phyloP scores from a whole-genome alignment of 1,284 basidiomycete species.

The Marasmius oreades region DNA sequence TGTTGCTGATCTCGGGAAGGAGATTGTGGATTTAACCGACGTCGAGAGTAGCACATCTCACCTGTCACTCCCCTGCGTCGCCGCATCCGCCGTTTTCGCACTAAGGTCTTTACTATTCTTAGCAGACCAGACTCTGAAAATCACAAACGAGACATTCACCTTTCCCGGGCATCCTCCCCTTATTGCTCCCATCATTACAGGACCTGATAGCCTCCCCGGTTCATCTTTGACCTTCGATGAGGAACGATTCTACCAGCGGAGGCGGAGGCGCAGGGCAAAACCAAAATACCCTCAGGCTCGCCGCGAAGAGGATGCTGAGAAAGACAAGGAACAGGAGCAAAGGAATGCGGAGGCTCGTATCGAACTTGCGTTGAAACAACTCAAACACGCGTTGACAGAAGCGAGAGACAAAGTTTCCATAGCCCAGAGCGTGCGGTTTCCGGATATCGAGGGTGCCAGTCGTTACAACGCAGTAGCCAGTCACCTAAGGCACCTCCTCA shows the following conservation, averaged over 20 bases:
- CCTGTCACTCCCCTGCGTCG: not conserved
- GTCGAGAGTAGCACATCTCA: not conserved
- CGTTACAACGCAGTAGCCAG: not conserved
- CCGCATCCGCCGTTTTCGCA: not conserved
- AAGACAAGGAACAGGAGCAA: not conserved
- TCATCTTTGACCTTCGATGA: too few relatives aligned
- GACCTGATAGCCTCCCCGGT: not conserved
- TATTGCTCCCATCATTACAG: not conserved
- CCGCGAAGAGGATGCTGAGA: too few relatives aligned
- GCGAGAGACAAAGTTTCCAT: not conserved
- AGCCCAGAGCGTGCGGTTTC: not conserved
- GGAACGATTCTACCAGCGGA: too few relatives aligned
- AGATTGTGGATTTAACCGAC: not conserved
- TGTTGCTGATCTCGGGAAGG: not conserved
- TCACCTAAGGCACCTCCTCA: not conserved
- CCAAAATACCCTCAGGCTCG: too few relatives aligned
- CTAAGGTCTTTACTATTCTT: not conserved
- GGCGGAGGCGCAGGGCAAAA: too few relatives aligned
- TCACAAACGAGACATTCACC: not conserved
- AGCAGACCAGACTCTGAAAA: not conserved
- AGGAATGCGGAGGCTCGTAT: not conserved
- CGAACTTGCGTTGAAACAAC: not conserved
- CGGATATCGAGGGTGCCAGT: not conserved
- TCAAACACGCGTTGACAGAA: not conserved
- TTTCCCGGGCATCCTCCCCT: not conserved